Conservation (phyloP, 2,329 filamentous ascomycete genomes). For the Myotisia sp. region DNA sequence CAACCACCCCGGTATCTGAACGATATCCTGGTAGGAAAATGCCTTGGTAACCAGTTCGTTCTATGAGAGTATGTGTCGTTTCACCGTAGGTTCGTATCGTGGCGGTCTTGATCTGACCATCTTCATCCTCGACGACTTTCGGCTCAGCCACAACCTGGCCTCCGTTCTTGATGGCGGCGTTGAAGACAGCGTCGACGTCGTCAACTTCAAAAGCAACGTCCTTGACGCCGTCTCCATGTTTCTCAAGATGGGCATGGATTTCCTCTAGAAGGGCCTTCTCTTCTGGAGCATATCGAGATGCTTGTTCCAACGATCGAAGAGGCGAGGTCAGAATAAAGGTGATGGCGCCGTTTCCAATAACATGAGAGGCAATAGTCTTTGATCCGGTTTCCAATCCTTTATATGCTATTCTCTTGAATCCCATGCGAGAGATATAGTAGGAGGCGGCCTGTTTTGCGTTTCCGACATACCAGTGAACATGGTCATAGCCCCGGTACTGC, state of each 20-base stretch:
- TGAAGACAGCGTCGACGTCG: conserved; percentile 66
- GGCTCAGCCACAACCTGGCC: conserved; percentile 27
- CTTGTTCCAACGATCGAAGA: conserved; percentile 48
- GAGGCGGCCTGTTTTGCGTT: conserved; percentile 91
- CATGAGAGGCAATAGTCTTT: conserved; percentile 67
- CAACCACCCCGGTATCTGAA: conserved; percentile 32
- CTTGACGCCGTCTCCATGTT: conserved; percentile 86
- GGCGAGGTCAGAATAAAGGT: conserved; percentile 32
- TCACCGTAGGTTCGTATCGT: conserved; percentile 87
- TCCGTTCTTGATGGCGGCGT: conserved; percentile 48
- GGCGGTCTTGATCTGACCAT: conserved; percentile 57
- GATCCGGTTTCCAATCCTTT: conserved; percentile 77
- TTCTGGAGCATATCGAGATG: conserved; percentile 39
- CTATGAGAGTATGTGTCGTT: conserved; percentile 84
- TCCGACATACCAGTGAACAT: conserved; percentile 90
- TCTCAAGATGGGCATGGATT: conserved; percentile 69
- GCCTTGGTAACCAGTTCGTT: conserved; percentile 55
- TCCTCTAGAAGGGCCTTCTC: conserved; percentile 55
- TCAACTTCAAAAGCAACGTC: conserved; percentile 94
- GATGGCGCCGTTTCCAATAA: conserved; percentile 35
- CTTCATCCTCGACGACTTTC: conserved; percentile 46
- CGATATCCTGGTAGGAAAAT: conserved; percentile 74
- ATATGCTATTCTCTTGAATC: conserved; percentile 71
- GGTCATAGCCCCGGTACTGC: conserved; percentile 66
- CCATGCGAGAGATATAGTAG: conserved; percentile 78